Evolutionary conservation across 495 filamentous ascomycete genomes (phyloP), one percentile per base, ranked within the genome.

Genomic region (Articulospora tetracladia): DNA sequence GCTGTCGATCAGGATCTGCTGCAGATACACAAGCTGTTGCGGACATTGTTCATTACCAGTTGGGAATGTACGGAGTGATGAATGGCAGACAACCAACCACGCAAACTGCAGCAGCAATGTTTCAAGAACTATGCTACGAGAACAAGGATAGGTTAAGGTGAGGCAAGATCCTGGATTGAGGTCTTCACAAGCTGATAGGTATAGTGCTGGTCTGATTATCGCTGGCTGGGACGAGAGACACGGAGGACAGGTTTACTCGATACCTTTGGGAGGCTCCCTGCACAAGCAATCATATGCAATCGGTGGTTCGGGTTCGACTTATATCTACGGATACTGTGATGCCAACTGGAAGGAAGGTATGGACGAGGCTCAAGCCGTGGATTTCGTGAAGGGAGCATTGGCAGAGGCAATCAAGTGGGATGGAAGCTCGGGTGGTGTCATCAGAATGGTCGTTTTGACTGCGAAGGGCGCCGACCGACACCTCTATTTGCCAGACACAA

Each of bases 281-380:
- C 94, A 98, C 85, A 96, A 96, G 79, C 93, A 98, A 73, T 69
- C 92, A 13, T 98, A 97, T 68, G 83, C 95, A 39, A 98, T 98
- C 63, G 93, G 95, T 65, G 94, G 94, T 53, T 97, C 93, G 10
- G 94, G 94, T 15, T 97, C 93, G 66, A 98, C 94, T 52, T 98
- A 98, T 79, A 98, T 98, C 75, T 98, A 97, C 78, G 94, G 94
- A 64, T 97, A 93, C 78, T 98, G 94, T 71, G 93, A 98, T 73
- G 86, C 92, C 53, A 83, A 98, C 80, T 98, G 94, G 94, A 86
- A 83, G 69, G 95, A 97, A 71, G 84, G 85, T 65, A 98, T 98
- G 93, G 89, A 88, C 24, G 93, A 98, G 80, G 79, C 83, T 44
- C 92, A 96, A 60, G 95, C 94, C n/a, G 82, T 98, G 58, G 74